Conservation (phyloP, 352 stramenopile genomes). For the Poterioochromonas sp. region DNA sequence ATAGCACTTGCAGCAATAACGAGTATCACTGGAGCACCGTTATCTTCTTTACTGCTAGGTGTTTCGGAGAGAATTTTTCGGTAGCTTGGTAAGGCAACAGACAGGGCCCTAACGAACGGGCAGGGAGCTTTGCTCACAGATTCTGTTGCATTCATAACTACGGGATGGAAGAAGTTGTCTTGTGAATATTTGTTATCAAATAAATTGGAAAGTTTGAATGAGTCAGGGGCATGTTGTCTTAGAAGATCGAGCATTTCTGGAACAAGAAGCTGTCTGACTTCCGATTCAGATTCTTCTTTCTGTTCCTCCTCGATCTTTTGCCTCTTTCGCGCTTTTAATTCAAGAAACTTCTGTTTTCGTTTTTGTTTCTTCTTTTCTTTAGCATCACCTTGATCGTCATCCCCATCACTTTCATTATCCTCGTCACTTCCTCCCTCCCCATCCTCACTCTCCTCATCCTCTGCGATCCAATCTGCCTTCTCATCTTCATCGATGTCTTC, state of each 20-base stretch:
- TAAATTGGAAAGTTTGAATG: too few relatives aligned
- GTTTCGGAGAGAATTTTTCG: not conserved
- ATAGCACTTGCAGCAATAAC: constrained; percentile 20
- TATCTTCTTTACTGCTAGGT: not conserved
- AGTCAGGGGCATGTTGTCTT: too few relatives aligned
- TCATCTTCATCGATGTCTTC: not conserved
- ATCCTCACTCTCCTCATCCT: not conserved
- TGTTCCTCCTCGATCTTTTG: not conserved
- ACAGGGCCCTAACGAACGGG: not conserved
- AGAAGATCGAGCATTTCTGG: too few relatives aligned
- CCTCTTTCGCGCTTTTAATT: constrained; percentile 24
- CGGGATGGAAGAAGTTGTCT: constrained; percentile 27
- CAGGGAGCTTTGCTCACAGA: not conserved
- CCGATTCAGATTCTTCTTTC: not conserved
- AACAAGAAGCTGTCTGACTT: constrained; percentile 4
- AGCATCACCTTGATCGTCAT: not conserved
- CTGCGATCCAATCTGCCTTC: not conserved
- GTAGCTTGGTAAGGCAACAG: not conserved
- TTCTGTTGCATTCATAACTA: not conserved
- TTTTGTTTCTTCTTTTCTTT: constrained; percentile 24
- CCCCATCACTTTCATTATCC: not conserved
- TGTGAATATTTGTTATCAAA: too few relatives aligned
- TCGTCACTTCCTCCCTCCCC: not conserved
- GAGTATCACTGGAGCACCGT: constrained; percentile 11
- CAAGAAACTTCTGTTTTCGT: constrained; percentile 25